phyloP scores from a whole-genome alignment of 208 protist species.

The Leishmania major region DNA sequence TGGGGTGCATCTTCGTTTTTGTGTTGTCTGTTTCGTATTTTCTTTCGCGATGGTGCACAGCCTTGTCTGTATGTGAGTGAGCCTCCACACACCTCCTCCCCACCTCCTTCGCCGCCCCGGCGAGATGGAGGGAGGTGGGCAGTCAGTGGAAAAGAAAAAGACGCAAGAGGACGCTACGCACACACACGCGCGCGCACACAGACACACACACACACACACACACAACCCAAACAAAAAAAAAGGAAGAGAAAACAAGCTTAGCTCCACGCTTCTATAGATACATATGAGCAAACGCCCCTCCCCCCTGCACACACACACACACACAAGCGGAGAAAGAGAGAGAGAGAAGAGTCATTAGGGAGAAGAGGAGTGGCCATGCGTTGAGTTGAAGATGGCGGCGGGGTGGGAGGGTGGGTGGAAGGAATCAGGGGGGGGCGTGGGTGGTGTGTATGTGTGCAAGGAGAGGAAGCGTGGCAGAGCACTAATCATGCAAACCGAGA shows the following conservation, averaged over 20 bases:
- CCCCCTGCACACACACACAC: not conserved
- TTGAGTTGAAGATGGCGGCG: not conserved
- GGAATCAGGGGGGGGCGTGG: not conserved
- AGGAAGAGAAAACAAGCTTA: not conserved
- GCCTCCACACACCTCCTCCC: not conserved
- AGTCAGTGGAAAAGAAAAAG: too few relatives aligned
- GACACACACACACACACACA: too few relatives aligned
- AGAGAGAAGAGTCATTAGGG: not conserved
- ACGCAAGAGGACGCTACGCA: too few relatives aligned
- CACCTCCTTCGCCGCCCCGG: not conserved
- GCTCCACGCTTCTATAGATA: not conserved
- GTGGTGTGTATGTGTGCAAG: not conserved
- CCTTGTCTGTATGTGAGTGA: not conserved
- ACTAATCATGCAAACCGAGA: not conserved
- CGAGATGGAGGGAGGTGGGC: too few relatives aligned
- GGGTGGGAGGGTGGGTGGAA: not conserved
- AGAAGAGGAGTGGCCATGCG: not conserved
- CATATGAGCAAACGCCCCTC: not conserved
- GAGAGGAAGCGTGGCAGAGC: not conserved
- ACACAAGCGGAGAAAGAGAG: not conserved
- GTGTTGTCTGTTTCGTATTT: not conserved
- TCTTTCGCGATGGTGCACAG: not conserved
- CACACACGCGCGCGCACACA: too few relatives aligned
- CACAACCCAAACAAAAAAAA: too few relatives aligned
- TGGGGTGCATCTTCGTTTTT: not conserved